These are phyloP conservation scores for Clonostachys rosea DNA, from an alignment of 2,329 filamentous ascomycete genomes.

Conservation along the genomic window DNA sequence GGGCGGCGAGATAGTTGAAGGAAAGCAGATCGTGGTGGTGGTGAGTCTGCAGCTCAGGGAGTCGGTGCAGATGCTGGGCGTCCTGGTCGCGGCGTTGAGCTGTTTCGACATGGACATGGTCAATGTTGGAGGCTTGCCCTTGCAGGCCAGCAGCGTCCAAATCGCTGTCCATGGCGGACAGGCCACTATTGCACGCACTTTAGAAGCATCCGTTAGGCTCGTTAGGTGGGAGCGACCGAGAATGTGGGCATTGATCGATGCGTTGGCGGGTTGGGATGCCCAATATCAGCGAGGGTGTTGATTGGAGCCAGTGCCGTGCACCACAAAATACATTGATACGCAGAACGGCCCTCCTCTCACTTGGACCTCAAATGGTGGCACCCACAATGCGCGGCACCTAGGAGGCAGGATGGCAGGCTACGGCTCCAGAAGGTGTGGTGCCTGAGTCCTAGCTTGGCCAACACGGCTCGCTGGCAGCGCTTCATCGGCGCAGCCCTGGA, in stretches of 20 bases:
- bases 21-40: constrained; percentile 1
- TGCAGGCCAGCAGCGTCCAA: constrained; percentile 7
- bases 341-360: too few relatives aligned
- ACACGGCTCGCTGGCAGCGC: too few relatives aligned
- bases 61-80: constrained; percentile 7
- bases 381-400: neutral
- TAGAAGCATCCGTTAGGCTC: constrained; percentile 25
- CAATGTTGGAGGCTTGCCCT: neutral
- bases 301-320: neutral
- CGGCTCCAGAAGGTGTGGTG: constrained; percentile 10
- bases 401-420: constrained; percentile 17
- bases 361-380: neutral
- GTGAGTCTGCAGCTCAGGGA: constrained; percentile 1
- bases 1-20: neutral
- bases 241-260: constrained; percentile 34
- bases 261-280: constrained; percentile 24
- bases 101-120: neutral
- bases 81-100: constrained; percentile 18
- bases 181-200: constrained; percentile 16
- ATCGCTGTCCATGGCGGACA: constrained; percentile 42
- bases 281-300: neutral
- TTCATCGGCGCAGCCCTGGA: too few relatives aligned
- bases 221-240: constrained; percentile 10
- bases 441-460: too few relatives aligned
- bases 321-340: neutral